phyloP scores from a whole-genome alignment of 2,329 filamentous ascomycete genomes.

The Aspergillus glaucus region DNA sequence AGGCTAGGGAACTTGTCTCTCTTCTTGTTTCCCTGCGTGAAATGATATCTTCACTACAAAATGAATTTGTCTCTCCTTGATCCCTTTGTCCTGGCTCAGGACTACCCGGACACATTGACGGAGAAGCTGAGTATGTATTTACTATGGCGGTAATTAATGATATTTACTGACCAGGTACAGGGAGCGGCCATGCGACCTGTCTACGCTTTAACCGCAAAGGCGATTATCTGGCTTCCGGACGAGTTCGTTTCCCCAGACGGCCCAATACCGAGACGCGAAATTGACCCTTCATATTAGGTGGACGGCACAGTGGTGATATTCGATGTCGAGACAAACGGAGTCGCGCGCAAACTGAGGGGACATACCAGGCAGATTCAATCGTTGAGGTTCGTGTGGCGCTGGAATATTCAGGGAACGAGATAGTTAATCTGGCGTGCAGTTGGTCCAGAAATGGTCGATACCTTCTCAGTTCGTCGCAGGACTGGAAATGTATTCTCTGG shows the following conservation, averaged over 20 bases:
- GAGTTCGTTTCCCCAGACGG: slow-evolving; percentile 46
- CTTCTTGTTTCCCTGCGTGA: neutral
- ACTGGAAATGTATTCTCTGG: slow-evolving; percentile 96
- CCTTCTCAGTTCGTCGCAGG: slow-evolving; percentile 84
- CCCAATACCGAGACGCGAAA: slow-evolving; percentile 4
- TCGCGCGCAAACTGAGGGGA: slow-evolving; percentile 86
- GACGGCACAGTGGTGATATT: slow-evolving; percentile 95
- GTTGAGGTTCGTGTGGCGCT: slow-evolving; percentile 49
- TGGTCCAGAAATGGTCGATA: slow-evolving; percentile 93
- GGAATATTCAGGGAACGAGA: neutral
- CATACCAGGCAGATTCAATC: slow-evolving; percentile 93
- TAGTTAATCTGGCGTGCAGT: slow-evolving; percentile 34
- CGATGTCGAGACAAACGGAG: slow-evolving; percentile 95
- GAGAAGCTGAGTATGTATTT: slow-evolving; percentile 66
- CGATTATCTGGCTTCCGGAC: slow-evolving; percentile 88
- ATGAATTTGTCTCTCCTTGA: slow-evolving; percentile 71
- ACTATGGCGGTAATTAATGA: neutral
- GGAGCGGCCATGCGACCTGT: slow-evolving; percentile 58
- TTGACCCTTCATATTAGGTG: slow-evolving; percentile 37
- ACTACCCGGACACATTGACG: slow-evolving; percentile 85
- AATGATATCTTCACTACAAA: slow-evolving; percentile 3
- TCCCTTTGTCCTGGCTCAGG: slow-evolving; percentile 65
- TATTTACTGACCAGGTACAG: slow-evolving; percentile 28
- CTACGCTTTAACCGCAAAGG: slow-evolving; percentile 88
- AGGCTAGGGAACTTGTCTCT: slow-evolving; percentile 16